Percentiles rank a stretch among this genome's conserved stretches.
Evolutionary conservation across 164 flowering plant species (phyloP).

Genomic region (Tetracentron sinense): DNA sequence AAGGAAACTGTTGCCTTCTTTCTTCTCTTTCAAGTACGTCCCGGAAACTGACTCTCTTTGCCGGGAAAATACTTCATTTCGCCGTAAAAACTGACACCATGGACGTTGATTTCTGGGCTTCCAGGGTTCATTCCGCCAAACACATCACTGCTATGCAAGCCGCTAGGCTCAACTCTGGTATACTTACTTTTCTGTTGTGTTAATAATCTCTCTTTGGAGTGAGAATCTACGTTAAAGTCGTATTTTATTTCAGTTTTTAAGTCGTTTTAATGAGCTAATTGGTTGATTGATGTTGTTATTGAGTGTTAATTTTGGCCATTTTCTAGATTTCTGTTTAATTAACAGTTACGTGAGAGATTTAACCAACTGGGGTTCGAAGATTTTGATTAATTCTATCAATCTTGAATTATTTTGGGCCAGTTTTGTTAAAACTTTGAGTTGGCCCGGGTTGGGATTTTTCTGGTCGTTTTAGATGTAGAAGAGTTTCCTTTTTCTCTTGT

Average conservation of each 20-base stretch:
- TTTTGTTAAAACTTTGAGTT: neutral
- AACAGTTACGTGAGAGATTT: neutral
- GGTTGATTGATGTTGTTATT: neutral
- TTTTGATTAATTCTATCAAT: neutral
- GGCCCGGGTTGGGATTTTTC: neutral
- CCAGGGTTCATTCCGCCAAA: constrained; percentile 41
- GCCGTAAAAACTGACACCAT: constrained; percentile 16
- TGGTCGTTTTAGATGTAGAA: neutral
- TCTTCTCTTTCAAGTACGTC: no score
- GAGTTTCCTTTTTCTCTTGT: neutral
- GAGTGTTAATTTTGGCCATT: neutral
- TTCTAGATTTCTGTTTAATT: neutral
- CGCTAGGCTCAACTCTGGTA: constrained; percentile 43
- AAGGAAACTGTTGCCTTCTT: no score
- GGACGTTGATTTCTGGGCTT: constrained; percentile 61
- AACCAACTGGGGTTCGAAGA: constrained; percentile 2
- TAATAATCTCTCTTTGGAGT: neutral
- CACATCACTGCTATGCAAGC: constrained; percentile 40
- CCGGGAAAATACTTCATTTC: constrained; percentile 14
- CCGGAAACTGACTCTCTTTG: constrained; percentile 10
- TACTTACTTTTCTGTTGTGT: neutral
- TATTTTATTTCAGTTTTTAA: neutral
- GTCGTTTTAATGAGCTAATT: neutral
- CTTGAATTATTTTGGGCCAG: neutral
- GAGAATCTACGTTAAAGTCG: neutral